Conservation (phyloP, 192 early-diverging fungal species). For the Umbelopsis vinacea region DNA sequence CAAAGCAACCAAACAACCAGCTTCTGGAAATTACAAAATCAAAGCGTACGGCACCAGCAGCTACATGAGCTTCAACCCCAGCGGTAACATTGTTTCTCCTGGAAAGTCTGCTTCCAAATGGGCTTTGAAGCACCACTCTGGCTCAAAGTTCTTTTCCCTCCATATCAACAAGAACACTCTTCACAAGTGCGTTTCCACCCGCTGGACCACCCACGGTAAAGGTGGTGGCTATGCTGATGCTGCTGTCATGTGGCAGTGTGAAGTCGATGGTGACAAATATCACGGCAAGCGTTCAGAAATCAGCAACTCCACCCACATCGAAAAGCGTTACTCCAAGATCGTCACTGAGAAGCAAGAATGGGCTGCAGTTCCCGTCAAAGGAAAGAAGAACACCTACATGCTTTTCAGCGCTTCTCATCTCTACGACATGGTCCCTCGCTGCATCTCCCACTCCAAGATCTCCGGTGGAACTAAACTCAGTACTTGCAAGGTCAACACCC, state of each 20-base stretch:
- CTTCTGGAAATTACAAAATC: conserved; percentile 24
- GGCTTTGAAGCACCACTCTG: conserved; percentile 24
- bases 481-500: conserved; percentile 30
- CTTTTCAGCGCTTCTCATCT: conserved; percentile 32
- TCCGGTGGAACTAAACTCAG: conserved; percentile 26
- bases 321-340: conserved; percentile 27
- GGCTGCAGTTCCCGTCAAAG: conserved; percentile 26
- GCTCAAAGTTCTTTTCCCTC: conserved; percentile 30
- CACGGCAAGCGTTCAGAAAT: not conserved
- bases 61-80: conserved; percentile 4
- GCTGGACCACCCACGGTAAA: conserved; percentile 31
- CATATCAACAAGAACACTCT: conserved; percentile 26
- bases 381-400: conserved; percentile 21
- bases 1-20: conserved; percentile 7
- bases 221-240: conserved; percentile 30
- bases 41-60: not conserved
- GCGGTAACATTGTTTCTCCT: conserved; percentile 16
- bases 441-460: conserved; percentile 24
- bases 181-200: conserved; percentile 35
- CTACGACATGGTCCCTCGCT: conserved; percentile 35
- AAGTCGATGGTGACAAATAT: conserved; percentile 27
- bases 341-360: conserved; percentile 29
- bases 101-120: not conserved
- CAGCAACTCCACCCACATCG: not conserved
- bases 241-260: conserved; percentile 42